Conservation (phyloP, 2,329 filamentous ascomycete genomes). For the Fonsecaea monophora region DNA sequence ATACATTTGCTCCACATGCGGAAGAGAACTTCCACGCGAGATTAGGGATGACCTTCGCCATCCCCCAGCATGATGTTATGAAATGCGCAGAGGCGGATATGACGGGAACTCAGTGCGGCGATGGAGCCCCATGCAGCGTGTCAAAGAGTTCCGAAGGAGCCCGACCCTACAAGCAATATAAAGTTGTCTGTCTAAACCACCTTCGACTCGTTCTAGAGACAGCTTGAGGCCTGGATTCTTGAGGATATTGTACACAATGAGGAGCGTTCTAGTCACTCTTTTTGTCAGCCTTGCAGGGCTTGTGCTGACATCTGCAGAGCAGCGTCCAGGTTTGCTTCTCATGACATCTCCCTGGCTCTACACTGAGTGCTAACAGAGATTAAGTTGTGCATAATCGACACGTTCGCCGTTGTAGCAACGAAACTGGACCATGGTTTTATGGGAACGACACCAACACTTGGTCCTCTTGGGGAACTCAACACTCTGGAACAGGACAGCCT, state of each 20-base stretch:
- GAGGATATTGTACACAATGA: slow-evolving; percentile 8
- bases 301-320: slow-evolving; percentile 26
- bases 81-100: not conserved
- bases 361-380: not conserved
- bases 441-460: slow-evolving; percentile 20
- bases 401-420: slow-evolving; percentile 32
- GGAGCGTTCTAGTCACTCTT: slow-evolving; percentile 14
- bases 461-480: slow-evolving; percentile 2
- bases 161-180: slow-evolving; percentile 3
- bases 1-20: slow-evolving; percentile 26
- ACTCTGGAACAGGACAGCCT: not conserved
- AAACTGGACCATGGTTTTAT: slow-evolving; percentile 25
- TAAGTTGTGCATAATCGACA: slow-evolving; percentile 24
- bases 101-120: not conserved
- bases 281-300: slow-evolving; percentile 27
- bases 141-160: not conserved
- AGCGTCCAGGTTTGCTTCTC: slow-evolving; percentile 24
- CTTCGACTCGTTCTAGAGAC: not conserved
- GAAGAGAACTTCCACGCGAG: slow-evolving; percentile 30
- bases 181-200: not conserved
- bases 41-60: slow-evolving; percentile 16
- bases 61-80: not conserved
- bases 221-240: not conserved
- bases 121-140: slow-evolving; percentile 1
- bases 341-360: not conserved